Evolutionary conservation across 257 asterid species (phyloP).

Genomic region (Solanum microdontum): DNA sequence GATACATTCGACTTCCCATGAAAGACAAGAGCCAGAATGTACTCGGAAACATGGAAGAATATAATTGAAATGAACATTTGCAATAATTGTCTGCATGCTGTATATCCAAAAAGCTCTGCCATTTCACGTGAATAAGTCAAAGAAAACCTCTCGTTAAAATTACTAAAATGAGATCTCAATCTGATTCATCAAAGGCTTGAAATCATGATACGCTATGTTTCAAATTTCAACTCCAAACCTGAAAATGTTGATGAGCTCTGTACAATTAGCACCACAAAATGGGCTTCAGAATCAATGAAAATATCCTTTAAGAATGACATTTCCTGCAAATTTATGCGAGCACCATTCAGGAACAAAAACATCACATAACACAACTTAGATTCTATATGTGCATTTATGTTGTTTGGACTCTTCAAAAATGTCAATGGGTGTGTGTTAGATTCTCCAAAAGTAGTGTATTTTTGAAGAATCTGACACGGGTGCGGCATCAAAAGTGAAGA

Average conservation of each 20-base stretch:
- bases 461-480: no score
- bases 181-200: slow-evolving; percentile 15
- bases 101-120: slow-evolving; percentile 49
- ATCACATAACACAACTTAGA: neutral
- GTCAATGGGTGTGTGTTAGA: no score
- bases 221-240: slow-evolving; percentile 32
- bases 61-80: slow-evolving; percentile 57
- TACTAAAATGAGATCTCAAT: slow-evolving; percentile 4
- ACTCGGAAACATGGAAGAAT: slow-evolving; percentile 72
- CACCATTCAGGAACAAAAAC: neutral
- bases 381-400: neutral
- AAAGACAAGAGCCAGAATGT: slow-evolving; percentile 40
- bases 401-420: no score
- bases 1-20: slow-evolving; percentile 60
- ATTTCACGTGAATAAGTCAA: slow-evolving; percentile 28
- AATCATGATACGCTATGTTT: neutral
- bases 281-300: slow-evolving; percentile 18
- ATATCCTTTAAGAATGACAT: slow-evolving; percentile 26
- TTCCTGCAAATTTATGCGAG: slow-evolving; percentile 12
- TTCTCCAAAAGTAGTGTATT: no score
- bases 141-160: slow-evolving; percentile 11
- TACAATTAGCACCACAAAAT: slow-evolving; percentile 19
- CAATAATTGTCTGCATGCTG: slow-evolving; percentile 51
- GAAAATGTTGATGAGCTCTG: slow-evolving; percentile 23
- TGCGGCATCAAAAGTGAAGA: no score